A percentile compares a stretch with the other conserved stretches of the same genome.
phyloP scores from a whole-genome alignment of 371 early-diverging fungal species.

The Haplosporangium sp. region DNA sequence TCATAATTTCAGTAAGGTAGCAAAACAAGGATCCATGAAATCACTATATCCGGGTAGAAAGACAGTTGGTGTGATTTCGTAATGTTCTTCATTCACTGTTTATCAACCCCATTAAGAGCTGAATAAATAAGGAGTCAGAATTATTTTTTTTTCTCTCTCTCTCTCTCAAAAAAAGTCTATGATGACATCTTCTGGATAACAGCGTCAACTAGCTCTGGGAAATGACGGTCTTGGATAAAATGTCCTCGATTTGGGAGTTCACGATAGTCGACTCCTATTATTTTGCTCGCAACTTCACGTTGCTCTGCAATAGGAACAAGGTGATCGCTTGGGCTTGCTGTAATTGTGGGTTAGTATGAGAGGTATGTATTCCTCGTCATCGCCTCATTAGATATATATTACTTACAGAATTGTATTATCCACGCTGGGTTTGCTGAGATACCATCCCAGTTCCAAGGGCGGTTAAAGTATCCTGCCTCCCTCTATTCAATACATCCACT shows the following conservation, averaged over 20 bases:
- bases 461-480: conserved; percentile 54
- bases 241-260: conserved; percentile 56
- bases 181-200: conserved; percentile 40
- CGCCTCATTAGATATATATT: background rate
- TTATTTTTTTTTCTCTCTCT: too few relatives aligned
- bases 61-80: background rate
- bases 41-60: background rate
- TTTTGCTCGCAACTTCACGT: conserved; percentile 44
- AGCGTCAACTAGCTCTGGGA: conserved; percentile 54
- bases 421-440: conserved; percentile 47
- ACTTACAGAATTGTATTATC: conserved; percentile 54
- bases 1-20: conserved; percentile 48
- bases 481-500: conserved; percentile 6
- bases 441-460: conserved; percentile 58
- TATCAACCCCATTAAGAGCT: conserved; percentile 5
- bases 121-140: background rate
- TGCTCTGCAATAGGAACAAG: conserved; percentile 58
- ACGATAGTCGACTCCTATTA: conserved; percentile 42
- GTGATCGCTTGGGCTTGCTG: conserved; percentile 46
- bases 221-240: conserved; percentile 36
- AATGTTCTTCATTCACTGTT: background rate
- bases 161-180: background rate
- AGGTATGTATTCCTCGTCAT: too few relatives aligned
- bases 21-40: too few relatives aligned
- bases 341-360: background rate